A percentile compares a stretch with the other conserved stretches of the same genome.
These are phyloP conservation scores for Ustilago nuda DNA, from an alignment of 1,284 basidiomycete species.

Conservation along the genomic window DNA sequence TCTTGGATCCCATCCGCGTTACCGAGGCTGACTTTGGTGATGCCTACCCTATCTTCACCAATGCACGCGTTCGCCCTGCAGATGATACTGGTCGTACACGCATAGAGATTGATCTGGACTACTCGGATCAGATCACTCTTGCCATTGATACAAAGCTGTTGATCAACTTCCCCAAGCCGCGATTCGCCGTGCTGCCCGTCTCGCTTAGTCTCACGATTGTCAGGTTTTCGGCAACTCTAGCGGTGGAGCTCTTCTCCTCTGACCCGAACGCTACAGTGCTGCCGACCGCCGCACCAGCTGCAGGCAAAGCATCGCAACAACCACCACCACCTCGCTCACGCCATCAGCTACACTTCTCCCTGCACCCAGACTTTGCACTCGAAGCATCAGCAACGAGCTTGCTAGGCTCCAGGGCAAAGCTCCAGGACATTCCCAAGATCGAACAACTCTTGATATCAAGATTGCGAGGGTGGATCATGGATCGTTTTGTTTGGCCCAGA, in stretches of 20 bases:
- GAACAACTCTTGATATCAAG: constrained; percentile 74
- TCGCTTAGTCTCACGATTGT: constrained; percentile 73
- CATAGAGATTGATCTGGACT: constrained; percentile 74
- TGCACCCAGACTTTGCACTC: constrained; percentile 74
- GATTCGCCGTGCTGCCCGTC: constrained; percentile 74
- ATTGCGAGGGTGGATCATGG: constrained; percentile 72
- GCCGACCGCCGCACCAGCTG: constrained; percentile 22
- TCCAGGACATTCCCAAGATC: constrained; percentile 75
- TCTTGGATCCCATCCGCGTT: constrained; percentile 72
- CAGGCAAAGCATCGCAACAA: constrained; percentile 43
- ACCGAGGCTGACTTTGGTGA: constrained; percentile 73
- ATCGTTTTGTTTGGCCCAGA: constrained; percentile 73
- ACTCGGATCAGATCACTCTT: constrained; percentile 72
- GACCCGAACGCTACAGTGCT: constrained; percentile 34
- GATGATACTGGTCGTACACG: constrained; percentile 72
- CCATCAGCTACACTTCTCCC: constrained; percentile 72
- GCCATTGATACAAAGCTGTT: constrained; percentile 74
- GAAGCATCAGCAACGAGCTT: constrained; percentile 73
- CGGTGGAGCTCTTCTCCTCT: constrained; percentile 32
- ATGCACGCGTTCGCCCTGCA: constrained; percentile 73
- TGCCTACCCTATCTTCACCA: constrained; percentile 72
- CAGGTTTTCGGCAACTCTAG: constrained; percentile 73
- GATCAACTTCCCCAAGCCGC: constrained; percentile 73
- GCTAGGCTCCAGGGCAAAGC: constrained; percentile 73
- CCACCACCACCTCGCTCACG: constrained; percentile 55